Percentiles rank a stretch among this genome's conserved stretches.
phyloP scores from a whole-genome alignment of 345 rosid genomes.

The Bruguiera sexangula region DNA sequence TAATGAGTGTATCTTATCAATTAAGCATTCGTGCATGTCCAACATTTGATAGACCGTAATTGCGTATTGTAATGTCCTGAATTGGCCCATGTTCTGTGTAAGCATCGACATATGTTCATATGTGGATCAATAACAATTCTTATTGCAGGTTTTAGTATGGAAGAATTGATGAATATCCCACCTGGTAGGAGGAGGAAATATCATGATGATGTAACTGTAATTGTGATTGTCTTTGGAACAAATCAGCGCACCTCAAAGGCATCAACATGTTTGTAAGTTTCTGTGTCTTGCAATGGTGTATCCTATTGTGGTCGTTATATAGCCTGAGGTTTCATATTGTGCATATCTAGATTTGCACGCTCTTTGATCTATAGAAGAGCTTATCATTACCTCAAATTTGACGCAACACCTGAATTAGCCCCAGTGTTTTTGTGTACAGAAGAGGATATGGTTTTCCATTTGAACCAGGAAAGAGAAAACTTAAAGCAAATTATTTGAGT shows the following conservation, averaged over 20 bases:
- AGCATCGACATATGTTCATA: not conserved
- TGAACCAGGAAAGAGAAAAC: not conserved
- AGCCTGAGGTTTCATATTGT: slow-evolving; percentile 21
- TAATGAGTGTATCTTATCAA: too few relatives aligned
- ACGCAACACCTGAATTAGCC: not conserved
- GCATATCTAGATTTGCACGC: slow-evolving; percentile 11
- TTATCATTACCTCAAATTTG: slow-evolving; percentile 13
- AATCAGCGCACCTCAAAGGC: slow-evolving; percentile 86
- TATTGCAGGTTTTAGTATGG: slow-evolving; percentile 71
- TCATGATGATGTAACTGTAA: slow-evolving; percentile 90
- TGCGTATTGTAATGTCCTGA: too few relatives aligned
- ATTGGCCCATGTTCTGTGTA: not conserved
- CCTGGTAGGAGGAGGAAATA: slow-evolving; percentile 92
- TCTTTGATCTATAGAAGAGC: slow-evolving; percentile 1
- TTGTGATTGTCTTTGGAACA: slow-evolving; percentile 76
- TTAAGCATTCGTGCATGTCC: not conserved
- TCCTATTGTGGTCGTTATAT: not conserved
- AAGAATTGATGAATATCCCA: slow-evolving; percentile 86
- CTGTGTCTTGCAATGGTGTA: not conserved
- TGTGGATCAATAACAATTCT: not conserved
- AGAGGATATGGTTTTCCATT: not conserved
- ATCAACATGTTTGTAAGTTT: slow-evolving; percentile 52
- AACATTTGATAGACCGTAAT: too few relatives aligned
- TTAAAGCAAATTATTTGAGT: not conserved
- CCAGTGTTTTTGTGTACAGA: not conserved